Evolutionary conservation across 1,284 basidiomycete genomes (phyloP), one percentile per base, ranked within the genome.

Genomic region (Cryptococcus sp.): DNA sequence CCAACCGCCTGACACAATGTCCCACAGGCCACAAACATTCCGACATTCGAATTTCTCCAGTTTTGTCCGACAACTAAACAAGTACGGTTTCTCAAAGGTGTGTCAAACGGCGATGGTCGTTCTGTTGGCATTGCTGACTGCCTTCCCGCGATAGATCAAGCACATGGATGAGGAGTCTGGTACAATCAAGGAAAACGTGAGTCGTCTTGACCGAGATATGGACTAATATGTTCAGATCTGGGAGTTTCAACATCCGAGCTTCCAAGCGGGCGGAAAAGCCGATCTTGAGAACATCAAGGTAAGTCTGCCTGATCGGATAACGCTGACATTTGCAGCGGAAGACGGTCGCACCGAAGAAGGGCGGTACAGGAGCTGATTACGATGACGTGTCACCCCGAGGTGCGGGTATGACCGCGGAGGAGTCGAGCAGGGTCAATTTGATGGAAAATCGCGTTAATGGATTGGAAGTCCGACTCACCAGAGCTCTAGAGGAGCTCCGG

Each of bases 41-140:
- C 91, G 96, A 72, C 94, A 98, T 77, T 94, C 91, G 17, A 98
- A 98, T 73, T 98, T 98, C 77, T 93, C 93, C 26, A 87, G 85
- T 55, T 95, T 95, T 72, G 92, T 95, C 4, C 84, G 93, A 11
- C 94, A 98, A 78, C 82, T 98, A 43, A 98, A 98, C 85, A 98
- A 97, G 80, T 98, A 98, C 74, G 94, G 96, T 72, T 98, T 97
- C 72, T 93, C 95, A 82, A 98, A 97, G 82, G 90, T 87, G 54
- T 69, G 66, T 63, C 8, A 3, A 17, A 20, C 23, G 2, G 22
- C 6, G 41, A 25, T 7, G 5, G 41, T 6, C 5, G 20, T 26
- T 34, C 34, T 43, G 43, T 20, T 37, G 20, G 25, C 22, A n/a
- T 19, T 10, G 52, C 57, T 58, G 43, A 55, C 37, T 23, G 34